Base-by-base conservation (phyloP, 2,329 filamentous ascomycete genomes). In the Hysterium pulicare region DNA sequence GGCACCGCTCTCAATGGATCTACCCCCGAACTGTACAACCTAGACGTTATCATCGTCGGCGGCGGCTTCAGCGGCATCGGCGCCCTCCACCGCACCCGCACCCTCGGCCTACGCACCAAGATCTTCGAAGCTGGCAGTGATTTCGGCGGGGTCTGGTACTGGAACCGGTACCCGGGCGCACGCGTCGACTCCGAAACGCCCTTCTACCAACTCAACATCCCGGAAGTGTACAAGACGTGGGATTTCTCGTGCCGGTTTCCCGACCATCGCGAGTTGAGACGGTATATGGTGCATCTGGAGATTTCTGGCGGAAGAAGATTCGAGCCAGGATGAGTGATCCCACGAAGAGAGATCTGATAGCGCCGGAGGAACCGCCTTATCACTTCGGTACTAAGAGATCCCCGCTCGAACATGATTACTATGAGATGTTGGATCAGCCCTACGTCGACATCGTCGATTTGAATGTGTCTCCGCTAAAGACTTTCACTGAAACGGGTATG, bases 401-500 rank as follows among this genome's bases (percentile, higher is more conserved):
- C 5, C 65, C 61, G 17, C 59, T 72, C 3, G 59, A 59, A 30
- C 46, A 54, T 6, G 64, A 66, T 20, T 71, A 70, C 46, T 64
- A 70, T 32, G 68, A 71, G 39, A 60, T 66, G 3, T 50, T 70
- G 4, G 57, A 66, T 16, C 55, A 64, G 49, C 44, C 54, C 5
- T 79, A 78, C 19, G 71, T 78, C 15, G 65, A 74, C 28, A 59
- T 79, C 1, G 64, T 76, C 17, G 71, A 71, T 4, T 66, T 61
- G 13, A 56, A 49, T 1, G 19, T 22, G 0, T 37, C 70, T 3
- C 58, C 59, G 1, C 76, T 81, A 30, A 64, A 64, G 23, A 54
- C 59, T 5, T 66, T 81, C 32, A 71, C 77, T 2, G 59, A 69
- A 9, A 67, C 70, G n/a, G 72, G 78, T 11, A 59, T 80, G 37